Evolutionary conservation across 495 filamentous ascomycete genomes (phyloP).

Genomic region (Articulospora tetracladia): DNA sequence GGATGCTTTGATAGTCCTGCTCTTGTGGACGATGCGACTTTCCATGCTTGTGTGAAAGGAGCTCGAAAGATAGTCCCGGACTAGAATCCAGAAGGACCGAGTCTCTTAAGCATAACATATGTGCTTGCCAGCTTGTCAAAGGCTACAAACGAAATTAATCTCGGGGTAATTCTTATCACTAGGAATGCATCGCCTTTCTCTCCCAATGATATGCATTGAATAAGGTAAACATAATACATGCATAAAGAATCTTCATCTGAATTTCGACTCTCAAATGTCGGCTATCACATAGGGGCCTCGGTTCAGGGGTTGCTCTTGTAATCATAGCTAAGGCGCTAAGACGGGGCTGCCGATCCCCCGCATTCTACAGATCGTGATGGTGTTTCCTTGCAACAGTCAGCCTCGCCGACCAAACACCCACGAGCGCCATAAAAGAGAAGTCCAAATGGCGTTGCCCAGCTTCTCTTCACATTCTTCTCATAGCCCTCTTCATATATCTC

Average conservation of each 20-base stretch:
- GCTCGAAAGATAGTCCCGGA: no score
- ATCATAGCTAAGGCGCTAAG: no score
- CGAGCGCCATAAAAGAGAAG: neutral
- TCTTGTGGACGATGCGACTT: conserved; percentile 8
- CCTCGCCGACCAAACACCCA: neutral
- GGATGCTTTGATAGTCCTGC: conserved; percentile 79
- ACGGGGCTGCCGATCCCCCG: neutral
- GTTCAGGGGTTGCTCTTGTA: neutral
- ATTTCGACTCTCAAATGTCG: no score
- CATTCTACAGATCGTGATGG: neutral
- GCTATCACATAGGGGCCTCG: neutral
- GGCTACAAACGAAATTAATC: no score
- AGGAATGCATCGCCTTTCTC: no score
- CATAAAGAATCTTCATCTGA: no score
- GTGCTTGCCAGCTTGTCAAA: no score
- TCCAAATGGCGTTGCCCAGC: neutral
- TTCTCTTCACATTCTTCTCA: neutral
- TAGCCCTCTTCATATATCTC: neutral
- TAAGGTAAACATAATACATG: no score
- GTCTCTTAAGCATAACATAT: no score
- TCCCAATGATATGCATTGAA: no score
- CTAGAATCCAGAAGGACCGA: no score
- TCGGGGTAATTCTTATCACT: no score
- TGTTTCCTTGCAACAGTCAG: neutral
- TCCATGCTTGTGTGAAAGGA: conserved; percentile 1